A percentile compares a stretch with the other conserved stretches of the same genome.
Evolutionary conservation across 1,284 basidiomycete genomes (phyloP).

Genomic region (Coniophora puteana): DNA sequence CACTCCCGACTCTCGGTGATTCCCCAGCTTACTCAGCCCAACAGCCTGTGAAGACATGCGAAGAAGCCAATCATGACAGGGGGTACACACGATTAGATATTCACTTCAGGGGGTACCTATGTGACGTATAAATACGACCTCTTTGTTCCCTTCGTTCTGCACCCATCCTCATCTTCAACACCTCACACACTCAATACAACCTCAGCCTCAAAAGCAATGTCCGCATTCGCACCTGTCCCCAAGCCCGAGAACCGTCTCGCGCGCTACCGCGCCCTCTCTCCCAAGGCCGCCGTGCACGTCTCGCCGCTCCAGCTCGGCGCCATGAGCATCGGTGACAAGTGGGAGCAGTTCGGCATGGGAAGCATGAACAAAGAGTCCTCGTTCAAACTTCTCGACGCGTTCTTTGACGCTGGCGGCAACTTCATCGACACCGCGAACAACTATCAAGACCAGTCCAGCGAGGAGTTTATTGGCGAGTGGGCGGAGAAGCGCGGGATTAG

Average conservation of each 20-base stretch:
- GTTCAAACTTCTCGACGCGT: slow-evolving; percentile 31
- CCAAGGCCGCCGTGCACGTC: slow-evolving; percentile 37
- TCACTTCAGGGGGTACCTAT: no score
- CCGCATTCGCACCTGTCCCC: slow-evolving; percentile 6
- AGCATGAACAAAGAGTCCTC: slow-evolving; percentile 25
- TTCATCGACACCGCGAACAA: slow-evolving; percentile 21
- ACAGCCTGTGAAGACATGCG: no score
- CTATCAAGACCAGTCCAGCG: slow-evolving; percentile 29
- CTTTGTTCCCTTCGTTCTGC: no score
- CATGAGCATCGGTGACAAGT: slow-evolving; percentile 39
- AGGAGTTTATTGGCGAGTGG: slow-evolving; percentile 37
- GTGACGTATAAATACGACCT: no score
- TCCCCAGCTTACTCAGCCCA: no score
- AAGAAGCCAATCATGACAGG: no score
- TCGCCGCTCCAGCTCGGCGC: slow-evolving; percentile 43
- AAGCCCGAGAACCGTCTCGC: slow-evolving; percentile 14
- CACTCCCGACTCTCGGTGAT: no score
- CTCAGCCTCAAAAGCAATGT: no score
- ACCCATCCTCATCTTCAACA: no score
- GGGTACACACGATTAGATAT: no score
- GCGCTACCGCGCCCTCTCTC: slow-evolving; percentile 37
- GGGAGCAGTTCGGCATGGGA: slow-evolving; percentile 27
- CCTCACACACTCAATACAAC: no score
- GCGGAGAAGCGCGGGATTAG: slow-evolving; percentile 29
- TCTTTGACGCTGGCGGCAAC: slow-evolving; percentile 21